Percentiles rank a stretch among this genome's conserved stretches.
These are phyloP conservation scores for Russula griseocarnosa DNA, from an alignment of 768 basidiomycete genomes.

Conservation along the genomic window DNA sequence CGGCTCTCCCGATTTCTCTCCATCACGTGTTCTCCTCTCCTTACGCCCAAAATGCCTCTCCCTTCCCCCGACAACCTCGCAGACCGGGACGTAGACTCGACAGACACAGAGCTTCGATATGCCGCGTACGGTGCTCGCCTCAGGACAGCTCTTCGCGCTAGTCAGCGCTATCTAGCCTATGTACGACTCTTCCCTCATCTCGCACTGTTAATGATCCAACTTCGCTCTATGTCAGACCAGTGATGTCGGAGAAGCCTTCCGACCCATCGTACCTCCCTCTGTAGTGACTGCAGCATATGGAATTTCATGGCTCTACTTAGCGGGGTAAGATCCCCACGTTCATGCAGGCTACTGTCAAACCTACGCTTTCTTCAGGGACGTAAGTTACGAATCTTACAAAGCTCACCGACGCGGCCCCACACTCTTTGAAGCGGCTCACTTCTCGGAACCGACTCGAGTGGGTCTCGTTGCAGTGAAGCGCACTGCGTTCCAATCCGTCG, in stretches of 20 bases:
- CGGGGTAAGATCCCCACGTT: slow-evolving; percentile 42
- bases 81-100: slow-evolving; percentile 59
- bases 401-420: slow-evolving; percentile 64
- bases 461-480: slow-evolving; percentile 71
- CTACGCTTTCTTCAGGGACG: slow-evolving; percentile 45
- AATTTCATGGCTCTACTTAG: slow-evolving; percentile 76
- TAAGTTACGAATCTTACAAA: slow-evolving; percentile 79
- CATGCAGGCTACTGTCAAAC: background rate
- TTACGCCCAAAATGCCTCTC: slow-evolving; percentile 5
- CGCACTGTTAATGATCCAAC: slow-evolving; percentile 28
- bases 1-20: background rate
- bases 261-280: slow-evolving; percentile 70
- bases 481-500: slow-evolving; percentile 74
- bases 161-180: slow-evolving; percentile 72
- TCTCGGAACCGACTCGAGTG: slow-evolving; percentile 65
- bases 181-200: slow-evolving; percentile 38
- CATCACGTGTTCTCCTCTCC: slow-evolving; percentile 12
- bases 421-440: slow-evolving; percentile 60
- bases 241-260: slow-evolving; percentile 79
- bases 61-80: slow-evolving; percentile 54
- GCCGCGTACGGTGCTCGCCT: slow-evolving; percentile 76
- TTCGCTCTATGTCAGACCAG: slow-evolving; percentile 50
- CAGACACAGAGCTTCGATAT: slow-evolving; percentile 65
- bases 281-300: slow-evolving; percentile 76
- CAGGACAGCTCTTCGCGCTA: slow-evolving; percentile 67